Evolutionary conservation across 768 basidiomycete genomes (phyloP).

Genomic region (Coprinellus micaceus): DNA sequence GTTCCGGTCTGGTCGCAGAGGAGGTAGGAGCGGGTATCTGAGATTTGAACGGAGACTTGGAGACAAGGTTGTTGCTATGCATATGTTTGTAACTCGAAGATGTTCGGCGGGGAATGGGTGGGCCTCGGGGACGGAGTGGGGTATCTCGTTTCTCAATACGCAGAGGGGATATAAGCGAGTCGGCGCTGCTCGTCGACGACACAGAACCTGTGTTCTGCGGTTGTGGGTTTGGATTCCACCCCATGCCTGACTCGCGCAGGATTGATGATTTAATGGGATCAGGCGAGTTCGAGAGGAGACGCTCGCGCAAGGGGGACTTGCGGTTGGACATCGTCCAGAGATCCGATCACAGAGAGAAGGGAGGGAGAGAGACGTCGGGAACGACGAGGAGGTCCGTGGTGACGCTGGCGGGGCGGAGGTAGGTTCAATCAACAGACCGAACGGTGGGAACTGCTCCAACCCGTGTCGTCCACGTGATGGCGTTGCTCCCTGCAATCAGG

Average conservation of each 20-base stretch:
- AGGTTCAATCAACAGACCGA: constrained; percentile 35
- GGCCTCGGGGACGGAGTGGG: constrained; percentile 36
- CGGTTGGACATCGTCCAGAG: constrained; percentile 30
- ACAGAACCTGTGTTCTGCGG: constrained; percentile 27
- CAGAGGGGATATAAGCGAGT: constrained; percentile 57
- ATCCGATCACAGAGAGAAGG: constrained; percentile 5
- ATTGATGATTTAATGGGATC: constrained; percentile 64
- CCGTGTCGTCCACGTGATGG: constrained; percentile 43
- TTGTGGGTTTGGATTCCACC: constrained; percentile 40
- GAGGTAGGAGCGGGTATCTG: constrained; percentile 52
- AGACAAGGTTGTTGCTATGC: constrained; percentile 72
- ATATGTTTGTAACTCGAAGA: constrained; percentile 81
- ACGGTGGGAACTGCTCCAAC: constrained; percentile 33
- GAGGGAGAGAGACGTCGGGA: constrained; percentile 1
- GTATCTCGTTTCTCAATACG: constrained; percentile 72
- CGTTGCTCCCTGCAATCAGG: constrained; percentile 18
- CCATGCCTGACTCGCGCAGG: constrained; percentile 59
- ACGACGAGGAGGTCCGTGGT: constrained; percentile 12
- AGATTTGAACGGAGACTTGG: constrained; percentile 82
- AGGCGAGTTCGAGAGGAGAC: constrained; percentile 58
- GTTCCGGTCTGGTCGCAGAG: constrained; percentile 27
- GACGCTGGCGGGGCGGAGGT: constrained; percentile 15
- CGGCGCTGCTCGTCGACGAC: constrained; percentile 32
- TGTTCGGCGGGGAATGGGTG: constrained; percentile 62
- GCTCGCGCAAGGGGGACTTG: constrained; percentile 53